Evolutionary conservation across 768 basidiomycete species (phyloP), one percentile per base, ranked within the genome.

Genomic region (Boletus rubescentipes): DNA sequence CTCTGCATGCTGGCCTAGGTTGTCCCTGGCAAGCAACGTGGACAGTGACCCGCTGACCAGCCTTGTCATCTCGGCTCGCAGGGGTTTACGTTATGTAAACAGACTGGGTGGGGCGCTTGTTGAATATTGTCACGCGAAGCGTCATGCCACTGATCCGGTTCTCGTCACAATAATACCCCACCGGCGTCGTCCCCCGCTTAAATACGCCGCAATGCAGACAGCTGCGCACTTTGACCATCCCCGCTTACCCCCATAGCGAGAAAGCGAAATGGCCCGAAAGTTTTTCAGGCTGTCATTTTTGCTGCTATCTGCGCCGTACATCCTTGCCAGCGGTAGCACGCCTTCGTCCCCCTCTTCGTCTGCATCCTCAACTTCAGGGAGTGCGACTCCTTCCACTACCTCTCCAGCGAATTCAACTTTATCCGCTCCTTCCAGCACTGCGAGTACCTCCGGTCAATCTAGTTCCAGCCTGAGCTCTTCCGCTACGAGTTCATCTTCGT

Each of bases 261-360:
- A 20, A 5, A 11, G 21, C 34, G 36, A 49, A 57, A 71, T 68
- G 69, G 55, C 26, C 26, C 49, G n/a, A 9, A 59, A n/a, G 9
- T 14, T 55, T 10, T 40, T 54, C 45, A 32, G 39, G 18, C 23
- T 65, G 38, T 56, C 44, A 18, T 51, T 57, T 15, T 45, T 68
- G 32, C 46, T 69, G 26, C 45, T 68, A 0, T 42, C 38, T 11
- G 49, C 29, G 15, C 54, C 58, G 20, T 38, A 35, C 43, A 48
- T 47, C 37, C 12, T 60, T 18, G 54, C 51, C 23, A 41, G 8
- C 16, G 26, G 23, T 1, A 29, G 20, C 26, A 8, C 39, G 6
- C 44, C 37, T 31, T 45, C 52, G 8, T 34, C 41, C 5, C 9
- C 31, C 40, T 43, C 55, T 5, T 46, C 53, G 18, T 44, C 50